These are phyloP conservation scores for Lupinus albus DNA, from an alignment of 306 rosid genomes.

Conservation along the genomic window DNA sequence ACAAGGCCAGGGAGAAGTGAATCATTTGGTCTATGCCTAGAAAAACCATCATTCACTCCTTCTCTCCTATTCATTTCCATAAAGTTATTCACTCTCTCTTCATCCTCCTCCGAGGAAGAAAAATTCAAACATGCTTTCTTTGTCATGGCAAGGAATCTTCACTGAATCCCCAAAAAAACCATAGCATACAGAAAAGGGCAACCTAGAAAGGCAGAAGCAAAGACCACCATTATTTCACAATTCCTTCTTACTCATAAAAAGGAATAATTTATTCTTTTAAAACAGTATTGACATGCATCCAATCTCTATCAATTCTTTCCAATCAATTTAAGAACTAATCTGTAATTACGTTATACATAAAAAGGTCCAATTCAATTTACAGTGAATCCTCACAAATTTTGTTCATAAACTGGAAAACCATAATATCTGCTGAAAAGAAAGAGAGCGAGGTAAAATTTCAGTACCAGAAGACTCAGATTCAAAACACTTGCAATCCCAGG, in stretches of 20 bases:
- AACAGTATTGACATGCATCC: conserved; percentile 50
- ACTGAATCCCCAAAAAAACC: conserved; percentile 49
- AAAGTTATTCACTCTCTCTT: conserved; percentile 46
- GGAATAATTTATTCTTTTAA: conserved; percentile 31
- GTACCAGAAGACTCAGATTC: conserved; percentile 42
- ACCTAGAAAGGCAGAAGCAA: conserved; percentile 39
- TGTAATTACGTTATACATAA: conserved; percentile 28
- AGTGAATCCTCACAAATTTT: conserved; percentile 14
- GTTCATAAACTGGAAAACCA: conserved; percentile 39
- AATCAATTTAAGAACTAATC: conserved; percentile 38
- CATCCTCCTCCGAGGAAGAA: conserved; percentile 51
- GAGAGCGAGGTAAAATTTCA: not conserved
- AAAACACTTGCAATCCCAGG: conserved; percentile 37
- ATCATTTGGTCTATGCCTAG: conserved; percentile 62
- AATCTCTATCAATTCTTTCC: conserved; percentile 46
- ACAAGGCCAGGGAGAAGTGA: conserved; percentile 81
- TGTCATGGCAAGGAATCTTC: conserved; percentile 52
- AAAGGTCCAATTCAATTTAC: conserved; percentile 19
- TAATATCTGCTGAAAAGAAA: conserved; percentile 36
- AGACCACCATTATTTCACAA: conserved; percentile 34
- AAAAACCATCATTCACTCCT: conserved; percentile 63
- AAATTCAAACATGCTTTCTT: conserved; percentile 44
- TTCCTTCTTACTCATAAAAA: conserved; percentile 40
- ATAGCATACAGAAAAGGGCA: conserved; percentile 38
- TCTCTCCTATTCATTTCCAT: conserved; percentile 45